Evolutionary conservation across 2,329 filamentous ascomycete species (phyloP), one percentile per base, ranked within the genome.

Genomic region (Colletotrichum lini): DNA sequence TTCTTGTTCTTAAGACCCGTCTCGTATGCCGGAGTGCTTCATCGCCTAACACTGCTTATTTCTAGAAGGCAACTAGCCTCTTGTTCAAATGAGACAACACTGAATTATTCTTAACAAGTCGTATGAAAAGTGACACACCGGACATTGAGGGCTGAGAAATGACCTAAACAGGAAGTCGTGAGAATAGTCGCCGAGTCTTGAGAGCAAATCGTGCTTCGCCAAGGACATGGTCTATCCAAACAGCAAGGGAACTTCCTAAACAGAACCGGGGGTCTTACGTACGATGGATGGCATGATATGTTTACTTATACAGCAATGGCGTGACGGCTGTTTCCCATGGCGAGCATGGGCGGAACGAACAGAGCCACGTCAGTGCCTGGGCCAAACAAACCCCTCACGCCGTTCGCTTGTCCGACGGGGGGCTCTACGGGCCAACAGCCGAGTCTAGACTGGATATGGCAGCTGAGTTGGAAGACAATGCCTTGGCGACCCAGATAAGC

Each of bases 401-500:
- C 44, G 26, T 30, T 30, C 26, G 56, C 23, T 16, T 16, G 58
- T 15, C 1, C 26, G 26, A 60, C n/a, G 57, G 49, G 57, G 49
- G 52, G 52, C 52, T 38, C 45, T 63, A 71, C 69, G 63, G 42
- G 47, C 69, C 45, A 68, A 71, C 69, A 68, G 42, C 58, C 69
- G 69, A 68, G 47, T 42, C 69, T 69, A 69, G 13, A 23, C 69
- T 71, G 52, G 2, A 69, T 42, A 1, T 12, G 69, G 69, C 58
- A 68, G 65, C 47, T 68, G 40, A 8, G 8, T 42, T 42, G 38
- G 15, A 58, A 26, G 16, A 23, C 38, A 18, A 16, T 5, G 23
- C 16, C 69, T 71, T 71, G 69, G 69, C 69, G 45, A 18, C 65
- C 53, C 65, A 58, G 59, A 59, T 71, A 69, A 68, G 69, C 58